Percentiles rank a stretch among this genome's conserved stretches.
Conservation (phyloP, 257 asterid genomes). For the Cynanchum wilfordii region DNA sequence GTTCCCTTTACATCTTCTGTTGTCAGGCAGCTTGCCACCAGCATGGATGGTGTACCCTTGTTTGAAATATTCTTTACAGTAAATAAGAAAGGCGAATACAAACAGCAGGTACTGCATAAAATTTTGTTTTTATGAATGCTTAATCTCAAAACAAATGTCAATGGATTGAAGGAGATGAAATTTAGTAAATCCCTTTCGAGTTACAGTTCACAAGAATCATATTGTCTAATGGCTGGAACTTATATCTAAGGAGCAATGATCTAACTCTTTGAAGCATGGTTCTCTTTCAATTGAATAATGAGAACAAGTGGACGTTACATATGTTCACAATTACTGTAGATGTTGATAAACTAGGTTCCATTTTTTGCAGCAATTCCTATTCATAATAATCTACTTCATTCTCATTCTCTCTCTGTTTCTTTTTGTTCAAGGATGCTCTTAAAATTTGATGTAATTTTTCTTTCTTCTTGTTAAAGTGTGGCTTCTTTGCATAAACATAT, state of each 20-base stretch:
- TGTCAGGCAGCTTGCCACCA: slow-evolving; percentile 83
- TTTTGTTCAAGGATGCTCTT: background rate
- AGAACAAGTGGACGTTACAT: background rate
- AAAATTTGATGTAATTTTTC: background rate
- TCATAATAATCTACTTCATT: too few relatives aligned
- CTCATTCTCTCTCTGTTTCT: background rate
- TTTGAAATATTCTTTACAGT: slow-evolving; percentile 78
- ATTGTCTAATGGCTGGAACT: background rate
- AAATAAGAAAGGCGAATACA: slow-evolving; percentile 51
- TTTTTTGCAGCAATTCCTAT: background rate
- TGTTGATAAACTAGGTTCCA: background rate
- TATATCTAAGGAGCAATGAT: background rate
- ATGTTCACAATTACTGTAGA: background rate
- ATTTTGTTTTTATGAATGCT: slow-evolving; percentile 6
- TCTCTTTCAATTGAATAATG: slow-evolving; percentile 1
- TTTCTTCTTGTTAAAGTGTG: background rate
- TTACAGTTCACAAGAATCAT: slow-evolving; percentile 2
- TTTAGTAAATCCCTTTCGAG: background rate
- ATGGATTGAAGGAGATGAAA: background rate
- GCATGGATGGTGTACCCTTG: slow-evolving; percentile 69
- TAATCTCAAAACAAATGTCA: background rate
- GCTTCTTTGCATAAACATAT: background rate
- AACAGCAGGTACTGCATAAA: slow-evolving; percentile 58
- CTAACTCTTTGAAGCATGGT: background rate
- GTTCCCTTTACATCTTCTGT: slow-evolving; percentile 23